Evolutionary conservation across 352 stramenopile species (phyloP).

Genomic region (Phytophthora lateralis): DNA sequence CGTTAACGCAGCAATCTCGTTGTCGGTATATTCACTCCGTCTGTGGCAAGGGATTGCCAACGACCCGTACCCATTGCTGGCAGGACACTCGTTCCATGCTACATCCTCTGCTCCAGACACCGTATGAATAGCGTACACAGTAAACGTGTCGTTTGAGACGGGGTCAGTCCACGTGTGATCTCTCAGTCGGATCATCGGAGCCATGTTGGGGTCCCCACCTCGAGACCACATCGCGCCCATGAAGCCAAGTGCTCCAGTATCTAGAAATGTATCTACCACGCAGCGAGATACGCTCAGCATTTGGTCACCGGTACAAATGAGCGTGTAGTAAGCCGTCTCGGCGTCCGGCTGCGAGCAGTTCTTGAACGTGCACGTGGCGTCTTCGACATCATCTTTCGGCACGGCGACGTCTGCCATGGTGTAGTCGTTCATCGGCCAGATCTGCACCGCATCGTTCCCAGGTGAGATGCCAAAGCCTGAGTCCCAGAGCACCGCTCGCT

Average conservation of each 20-base stretch:
- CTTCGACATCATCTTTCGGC: conserved; percentile 11
- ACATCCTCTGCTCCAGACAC: conserved; percentile 2
- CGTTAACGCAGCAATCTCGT: conserved; percentile 10
- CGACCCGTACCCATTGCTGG: conserved; percentile 22
- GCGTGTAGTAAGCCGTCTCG: conserved; percentile 13
- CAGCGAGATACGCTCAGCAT: conserved; percentile 42
- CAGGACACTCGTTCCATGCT: conserved; percentile 21
- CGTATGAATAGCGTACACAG: conserved; percentile 32
- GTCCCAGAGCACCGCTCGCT: conserved; percentile 47
- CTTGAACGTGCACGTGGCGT: conserved; percentile 22
- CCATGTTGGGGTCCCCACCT: conserved; percentile 26
- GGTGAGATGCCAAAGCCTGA: conserved; percentile 34
- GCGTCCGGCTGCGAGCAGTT: conserved; percentile 36
- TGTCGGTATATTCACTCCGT: conserved; percentile 6
- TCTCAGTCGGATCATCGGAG: conserved; percentile 25
- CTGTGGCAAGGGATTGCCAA: conserved; percentile 25
- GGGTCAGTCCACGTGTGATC: conserved; percentile 33
- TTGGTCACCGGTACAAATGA: conserved; percentile 32
- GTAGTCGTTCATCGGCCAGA: conserved; percentile 21
- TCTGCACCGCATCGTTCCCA: conserved; percentile 19
- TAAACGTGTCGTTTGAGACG: conserved; percentile 17
- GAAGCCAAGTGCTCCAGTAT: neutral
- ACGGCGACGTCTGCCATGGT: conserved; percentile 38
- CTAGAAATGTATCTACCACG: conserved; percentile 30
- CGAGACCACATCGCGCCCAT: conserved; percentile 36